Evolutionary conservation across 2,329 filamentous ascomycete species (phyloP).

Genomic region (Metarhizium humberi): DNA sequence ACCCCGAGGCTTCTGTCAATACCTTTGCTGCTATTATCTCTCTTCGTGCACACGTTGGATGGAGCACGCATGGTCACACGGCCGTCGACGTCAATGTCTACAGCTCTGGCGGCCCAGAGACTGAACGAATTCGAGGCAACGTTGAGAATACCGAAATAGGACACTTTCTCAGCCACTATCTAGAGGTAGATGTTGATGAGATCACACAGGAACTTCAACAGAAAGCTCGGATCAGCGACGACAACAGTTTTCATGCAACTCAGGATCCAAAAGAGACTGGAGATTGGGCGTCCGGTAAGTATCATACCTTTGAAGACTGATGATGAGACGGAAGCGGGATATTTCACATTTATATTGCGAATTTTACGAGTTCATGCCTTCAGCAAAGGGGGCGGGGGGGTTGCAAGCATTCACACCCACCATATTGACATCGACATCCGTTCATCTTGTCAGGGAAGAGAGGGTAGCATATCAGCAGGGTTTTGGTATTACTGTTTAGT

Average conservation of each 20-base stretch:
- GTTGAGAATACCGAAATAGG: constrained; percentile 94
- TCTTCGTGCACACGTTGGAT: constrained; percentile 79
- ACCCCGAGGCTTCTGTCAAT: constrained; percentile 42
- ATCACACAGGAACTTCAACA: constrained; percentile 68
- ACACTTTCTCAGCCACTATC: constrained; percentile 67
- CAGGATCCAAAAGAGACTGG: background rate
- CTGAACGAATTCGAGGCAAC: constrained; percentile 65
- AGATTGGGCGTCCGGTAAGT: background rate
- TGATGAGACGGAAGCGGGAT: background rate
- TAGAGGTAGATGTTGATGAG: constrained; percentile 67
- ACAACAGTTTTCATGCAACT: background rate
- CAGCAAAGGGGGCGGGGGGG: background rate
- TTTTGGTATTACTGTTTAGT: background rate
- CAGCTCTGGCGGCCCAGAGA: constrained; percentile 58
- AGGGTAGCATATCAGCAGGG: background rate
- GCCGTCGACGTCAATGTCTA: constrained; percentile 97
- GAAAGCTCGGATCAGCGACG: constrained; percentile 27
- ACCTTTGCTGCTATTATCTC: constrained; percentile 80
- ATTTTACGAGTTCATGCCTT: background rate
- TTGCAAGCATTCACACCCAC: background rate
- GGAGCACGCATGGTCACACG: constrained; percentile 88
- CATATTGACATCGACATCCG: background rate
- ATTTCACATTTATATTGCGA: background rate
- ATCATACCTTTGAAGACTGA: background rate
- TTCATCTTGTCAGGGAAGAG: background rate